Evolutionary conservation across 257 asterid genomes (phyloP).

Genomic region (Solanum chmielewskii): DNA sequence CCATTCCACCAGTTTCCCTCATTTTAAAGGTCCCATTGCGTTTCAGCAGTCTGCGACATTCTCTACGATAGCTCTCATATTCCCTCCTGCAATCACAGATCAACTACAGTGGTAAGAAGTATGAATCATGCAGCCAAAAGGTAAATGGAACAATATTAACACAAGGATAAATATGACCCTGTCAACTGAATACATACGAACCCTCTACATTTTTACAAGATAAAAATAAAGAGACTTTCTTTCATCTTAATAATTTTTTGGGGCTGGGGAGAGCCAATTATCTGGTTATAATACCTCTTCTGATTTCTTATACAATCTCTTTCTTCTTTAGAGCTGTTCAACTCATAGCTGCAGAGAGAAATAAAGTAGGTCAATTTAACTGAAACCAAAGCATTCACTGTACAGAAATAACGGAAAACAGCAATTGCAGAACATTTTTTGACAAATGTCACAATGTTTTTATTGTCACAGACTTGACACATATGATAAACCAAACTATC

Average conservation of each 20-base stretch:
- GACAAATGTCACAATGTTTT: background rate
- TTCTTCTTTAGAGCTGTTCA: conserved; percentile 65
- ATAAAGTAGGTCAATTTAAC: background rate
- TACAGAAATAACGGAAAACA: background rate
- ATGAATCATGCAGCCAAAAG: background rate
- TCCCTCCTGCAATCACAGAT: conserved; percentile 50
- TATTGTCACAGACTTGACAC: background rate
- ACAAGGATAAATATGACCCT: background rate
- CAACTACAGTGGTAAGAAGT: background rate
- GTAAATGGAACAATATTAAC: background rate
- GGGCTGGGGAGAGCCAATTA: background rate
- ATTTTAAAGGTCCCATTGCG: conserved; percentile 13
- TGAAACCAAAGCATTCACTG: background rate
- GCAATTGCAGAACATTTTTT: background rate
- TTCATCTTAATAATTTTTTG: background rate
- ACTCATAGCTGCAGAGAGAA: conserved; percentile 58
- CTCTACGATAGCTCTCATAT: conserved; percentile 67
- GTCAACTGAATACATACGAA: background rate
- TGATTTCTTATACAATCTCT: conserved; percentile 44
- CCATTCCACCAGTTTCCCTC: conserved; percentile 24
- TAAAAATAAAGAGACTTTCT: background rate
- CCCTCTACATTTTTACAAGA: background rate
- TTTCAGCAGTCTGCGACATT: conserved; percentile 45
- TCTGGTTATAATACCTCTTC: conserved; percentile 38
- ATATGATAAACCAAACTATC: background rate